These are phyloP conservation scores for Penicillium occitanis DNA, from an alignment of 2,329 filamentous ascomycete genomes.

Conservation along the genomic window DNA sequence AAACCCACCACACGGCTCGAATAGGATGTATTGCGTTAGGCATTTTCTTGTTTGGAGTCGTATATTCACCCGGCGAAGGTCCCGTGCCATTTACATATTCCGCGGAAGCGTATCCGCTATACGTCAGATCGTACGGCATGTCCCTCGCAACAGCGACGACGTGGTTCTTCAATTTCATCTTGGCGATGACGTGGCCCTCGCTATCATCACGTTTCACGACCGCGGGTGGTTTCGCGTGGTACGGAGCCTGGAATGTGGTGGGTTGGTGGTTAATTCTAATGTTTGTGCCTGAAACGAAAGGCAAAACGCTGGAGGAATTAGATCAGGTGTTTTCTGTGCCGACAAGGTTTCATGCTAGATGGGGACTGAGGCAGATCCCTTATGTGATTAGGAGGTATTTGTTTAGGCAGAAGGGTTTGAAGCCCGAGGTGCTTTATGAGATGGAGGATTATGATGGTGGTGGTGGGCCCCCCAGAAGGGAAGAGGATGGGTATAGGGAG, in stretches of 20 bases:
- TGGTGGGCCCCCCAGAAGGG: not conserved
- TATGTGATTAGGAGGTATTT: constrained; percentile 40
- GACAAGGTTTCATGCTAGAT: constrained; percentile 44
- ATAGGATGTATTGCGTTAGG: constrained; percentile 45
- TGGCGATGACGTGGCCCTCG: constrained; percentile 56
- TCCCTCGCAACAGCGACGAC: constrained; percentile 62
- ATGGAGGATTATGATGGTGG: constrained; percentile 28
- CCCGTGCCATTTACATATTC: constrained; percentile 67
- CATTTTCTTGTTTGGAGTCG: constrained; percentile 46
- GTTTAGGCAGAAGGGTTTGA: constrained; percentile 40
- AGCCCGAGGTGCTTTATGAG: constrained; percentile 38
- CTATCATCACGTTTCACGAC: constrained; percentile 50
- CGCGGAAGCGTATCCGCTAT: constrained; percentile 65
- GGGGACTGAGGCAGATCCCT: constrained; percentile 40
- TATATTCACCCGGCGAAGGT: constrained; percentile 60
- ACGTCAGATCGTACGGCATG: constrained; percentile 63
- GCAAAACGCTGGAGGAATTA: constrained; percentile 48
- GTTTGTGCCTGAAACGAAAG: constrained; percentile 45
- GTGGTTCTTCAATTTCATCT: constrained; percentile 59
- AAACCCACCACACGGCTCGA: constrained; percentile 36
- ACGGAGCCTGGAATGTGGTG: constrained; percentile 43
- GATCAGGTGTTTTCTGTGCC: constrained; percentile 57
- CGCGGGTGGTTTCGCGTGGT: constrained; percentile 56
- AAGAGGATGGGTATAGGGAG: constrained; percentile 13
- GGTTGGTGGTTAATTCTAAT: constrained; percentile 49